Evolutionary conservation across 371 early-diverging fungal genomes (phyloP), one percentile per base, ranked within the genome.

Genomic region (Furculomyces boomerangus): DNA sequence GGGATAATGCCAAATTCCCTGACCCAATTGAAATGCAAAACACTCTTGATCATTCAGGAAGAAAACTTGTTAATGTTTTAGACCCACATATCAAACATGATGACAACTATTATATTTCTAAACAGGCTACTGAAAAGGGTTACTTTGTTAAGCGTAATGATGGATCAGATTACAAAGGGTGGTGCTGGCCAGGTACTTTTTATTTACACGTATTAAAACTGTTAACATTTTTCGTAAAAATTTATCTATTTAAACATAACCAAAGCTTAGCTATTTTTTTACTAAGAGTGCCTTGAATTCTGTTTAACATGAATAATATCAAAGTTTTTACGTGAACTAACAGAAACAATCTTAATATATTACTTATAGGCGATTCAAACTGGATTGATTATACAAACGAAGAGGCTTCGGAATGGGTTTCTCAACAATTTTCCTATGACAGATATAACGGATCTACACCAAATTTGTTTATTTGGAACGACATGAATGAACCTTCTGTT

Each of bases 51-150:
- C 57, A 55, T 49, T 81, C 78, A 54, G 87, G 89, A 1, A 61
- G 63, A 32, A 51, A 78, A 79, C 79, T 95, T 71, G 95, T 98
- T 22, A 86, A 83, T 0, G 93, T 98, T 57, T 77, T 94, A 46
- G 98, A 98, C 69, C 98, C 98, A 10, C 98, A 98, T 64, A 83
- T 98, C 68, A 98, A 96, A 65, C 74, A 74, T 13, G 89, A 87
- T 39, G 67, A 75, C 30, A 64, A 65, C 32, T 98, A 87, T 58
- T 62, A 69, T 50, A 71, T 93, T 13, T 84, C 75, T 44, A 78
- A 87, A 55, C 83, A 90, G 55, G 93, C 84, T 31, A 70, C 71
- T 31, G 79, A 79, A 3, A 44, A 75, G 35, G 80, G 77, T 16
- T 64, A 87, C 40, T 87, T 90, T 61, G 81, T 93, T 53, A 86